phyloP scores from a whole-genome alignment of 805 yeast genomes.

The Saccharomycopsis javanensis region DNA sequence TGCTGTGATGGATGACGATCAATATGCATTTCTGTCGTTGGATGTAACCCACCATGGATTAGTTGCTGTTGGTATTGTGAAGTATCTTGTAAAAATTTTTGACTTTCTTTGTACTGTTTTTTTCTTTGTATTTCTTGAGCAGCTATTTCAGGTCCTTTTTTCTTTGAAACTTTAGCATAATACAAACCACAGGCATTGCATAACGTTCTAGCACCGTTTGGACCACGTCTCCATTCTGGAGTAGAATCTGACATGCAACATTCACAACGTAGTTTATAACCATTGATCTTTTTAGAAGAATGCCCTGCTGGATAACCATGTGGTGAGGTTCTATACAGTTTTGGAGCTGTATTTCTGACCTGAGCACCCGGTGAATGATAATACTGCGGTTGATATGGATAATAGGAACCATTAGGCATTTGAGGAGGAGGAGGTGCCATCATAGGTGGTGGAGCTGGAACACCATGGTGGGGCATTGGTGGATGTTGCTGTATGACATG shows the following conservation, averaged over 20 bases:
- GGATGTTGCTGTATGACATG: neutral
- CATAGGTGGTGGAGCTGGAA: neutral
- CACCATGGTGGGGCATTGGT: neutral
- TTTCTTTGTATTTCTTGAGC: conserved; percentile 31
- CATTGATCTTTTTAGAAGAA: neutral
- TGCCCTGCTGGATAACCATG: neutral
- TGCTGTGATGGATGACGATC: neutral
- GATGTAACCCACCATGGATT: neutral
- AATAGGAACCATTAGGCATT: neutral
- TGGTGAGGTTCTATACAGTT: neutral
- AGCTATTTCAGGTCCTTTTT: conserved; percentile 45
- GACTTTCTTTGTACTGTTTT: conserved; percentile 12
- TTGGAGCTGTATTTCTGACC: neutral
- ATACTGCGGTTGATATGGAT: neutral
- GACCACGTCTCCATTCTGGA: conserved; percentile 82
- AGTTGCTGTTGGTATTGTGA: conserved; percentile 4
- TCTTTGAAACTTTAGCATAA: conserved; percentile 57
- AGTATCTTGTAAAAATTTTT: neutral
- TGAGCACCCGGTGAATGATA: neutral
- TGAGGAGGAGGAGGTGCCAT: neutral
- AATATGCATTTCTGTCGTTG: neutral
- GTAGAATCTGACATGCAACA: conserved; percentile 50
- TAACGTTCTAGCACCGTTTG: conserved; percentile 62
- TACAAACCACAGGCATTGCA: conserved; percentile 81
- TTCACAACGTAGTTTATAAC: conserved; percentile 25